phyloP scores from a whole-genome alignment of 176 grass and related monocot species.

The Avena sativa region DNA sequence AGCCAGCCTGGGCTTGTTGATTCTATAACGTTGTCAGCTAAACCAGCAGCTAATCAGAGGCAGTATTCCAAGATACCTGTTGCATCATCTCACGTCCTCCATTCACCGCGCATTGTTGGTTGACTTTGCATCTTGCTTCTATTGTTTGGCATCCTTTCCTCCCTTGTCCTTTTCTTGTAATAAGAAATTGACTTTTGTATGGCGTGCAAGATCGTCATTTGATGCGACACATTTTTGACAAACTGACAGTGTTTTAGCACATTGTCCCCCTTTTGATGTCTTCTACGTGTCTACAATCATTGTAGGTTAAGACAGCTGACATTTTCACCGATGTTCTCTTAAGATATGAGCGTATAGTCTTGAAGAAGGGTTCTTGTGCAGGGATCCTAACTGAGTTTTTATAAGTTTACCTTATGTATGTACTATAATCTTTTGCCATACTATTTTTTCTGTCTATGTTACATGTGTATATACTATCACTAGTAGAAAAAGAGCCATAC shows the following conservation, averaged over 20 bases:
- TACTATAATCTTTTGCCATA: not conserved
- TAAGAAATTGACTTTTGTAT: constrained; percentile 46
- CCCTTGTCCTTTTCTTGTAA: constrained; percentile 6
- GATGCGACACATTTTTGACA: constrained; percentile 21
- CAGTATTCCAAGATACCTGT: constrained; percentile 11
- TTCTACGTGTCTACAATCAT: constrained; percentile 23
- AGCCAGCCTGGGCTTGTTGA: constrained; percentile 29
- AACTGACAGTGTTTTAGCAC: constrained; percentile 9
- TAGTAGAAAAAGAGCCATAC: no score
- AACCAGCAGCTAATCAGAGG: not conserved
- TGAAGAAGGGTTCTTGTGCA: not conserved
- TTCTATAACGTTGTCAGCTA: constrained; percentile 45
- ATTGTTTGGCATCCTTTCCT: constrained; percentile 20
- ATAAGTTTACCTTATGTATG: not conserved
- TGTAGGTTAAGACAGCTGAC: constrained; percentile 12
- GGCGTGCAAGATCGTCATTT: constrained; percentile 18
- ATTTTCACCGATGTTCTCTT: not conserved
- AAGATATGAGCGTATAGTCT: not conserved
- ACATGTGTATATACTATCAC: not conserved
- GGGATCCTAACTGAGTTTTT: not conserved
- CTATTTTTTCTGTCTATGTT: not conserved
- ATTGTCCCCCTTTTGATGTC: constrained; percentile 4
- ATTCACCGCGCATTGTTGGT: constrained; percentile 64
- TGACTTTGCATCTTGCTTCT: constrained; percentile 61
- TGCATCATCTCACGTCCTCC: constrained; percentile 58